These are phyloP conservation scores for Leccinum griseonigrum DNA, from an alignment of 1,284 basidiomycete genomes.

Conservation along the genomic window DNA sequence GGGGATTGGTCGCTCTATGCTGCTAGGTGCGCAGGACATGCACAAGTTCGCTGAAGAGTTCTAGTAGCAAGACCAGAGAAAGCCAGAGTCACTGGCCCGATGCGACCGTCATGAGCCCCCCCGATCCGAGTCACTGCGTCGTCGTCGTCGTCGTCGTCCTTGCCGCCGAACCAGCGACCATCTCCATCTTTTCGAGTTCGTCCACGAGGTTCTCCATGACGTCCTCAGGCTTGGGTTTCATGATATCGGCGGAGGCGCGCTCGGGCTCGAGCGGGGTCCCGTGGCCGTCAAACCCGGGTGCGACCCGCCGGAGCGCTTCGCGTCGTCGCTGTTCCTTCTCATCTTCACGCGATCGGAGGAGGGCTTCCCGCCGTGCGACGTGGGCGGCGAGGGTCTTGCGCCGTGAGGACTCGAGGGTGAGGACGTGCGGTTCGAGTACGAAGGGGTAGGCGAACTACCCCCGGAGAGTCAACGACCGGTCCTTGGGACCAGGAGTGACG, in stretches of 20 bases:
- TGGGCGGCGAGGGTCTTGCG: conserved; percentile 64
- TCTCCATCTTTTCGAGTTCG: conserved; percentile 52
- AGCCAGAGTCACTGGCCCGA: neutral
- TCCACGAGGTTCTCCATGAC: conserved; percentile 84
- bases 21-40: neutral
- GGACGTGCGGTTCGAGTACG: conserved; percentile 82
- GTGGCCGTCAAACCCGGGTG: conserved; percentile 70
- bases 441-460: conserved; percentile 90
- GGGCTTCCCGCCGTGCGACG: conserved; percentile 62
- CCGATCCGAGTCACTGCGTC: neutral
- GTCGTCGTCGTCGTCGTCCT: neutral
- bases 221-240: conserved; percentile 21
- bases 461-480: conserved; percentile 1
- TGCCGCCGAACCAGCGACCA: neutral
- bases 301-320: conserved; percentile 71
- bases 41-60: too few species aligned
- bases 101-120: too few species aligned
- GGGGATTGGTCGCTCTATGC: neutral
- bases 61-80: neutral
- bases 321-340: conserved; percentile 75
- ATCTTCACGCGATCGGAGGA: conserved; percentile 68
- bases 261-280: conserved; percentile 58
- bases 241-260: neutral
- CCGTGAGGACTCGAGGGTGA: conserved; percentile 70
- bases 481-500: neutral